A percentile compares a stretch with the other conserved stretches of the same genome.
phyloP scores from a whole-genome alignment of 148 eudicot genomes.

The Selenicereus undatus region DNA sequence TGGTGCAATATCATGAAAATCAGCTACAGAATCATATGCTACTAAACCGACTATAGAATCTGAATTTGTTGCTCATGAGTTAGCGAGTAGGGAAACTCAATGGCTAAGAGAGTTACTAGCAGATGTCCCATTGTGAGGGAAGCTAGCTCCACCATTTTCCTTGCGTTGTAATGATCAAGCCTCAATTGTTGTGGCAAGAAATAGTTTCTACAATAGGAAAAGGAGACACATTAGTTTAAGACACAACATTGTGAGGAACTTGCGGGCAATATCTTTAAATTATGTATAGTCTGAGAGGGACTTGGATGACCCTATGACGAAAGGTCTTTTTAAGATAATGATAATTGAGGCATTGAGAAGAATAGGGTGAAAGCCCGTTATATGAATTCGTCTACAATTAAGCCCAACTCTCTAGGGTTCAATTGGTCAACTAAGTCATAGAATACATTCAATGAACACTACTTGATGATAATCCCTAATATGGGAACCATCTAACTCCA shows the following conservation, averaged over 20 bases:
- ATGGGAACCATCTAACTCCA: no score
- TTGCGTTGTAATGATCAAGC: conserved; percentile 5
- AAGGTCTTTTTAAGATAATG: not conserved
- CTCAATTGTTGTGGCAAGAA: conserved; percentile 4
- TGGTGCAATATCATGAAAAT: no score
- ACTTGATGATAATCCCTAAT: no score
- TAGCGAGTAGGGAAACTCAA: not conserved
- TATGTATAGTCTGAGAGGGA: not conserved
- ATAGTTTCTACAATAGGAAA: not conserved
- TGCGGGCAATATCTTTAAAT: not conserved
- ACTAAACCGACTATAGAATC: no score
- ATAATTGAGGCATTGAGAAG: not conserved
- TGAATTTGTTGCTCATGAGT: conserved; percentile 9
- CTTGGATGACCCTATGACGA: conserved; percentile 7
- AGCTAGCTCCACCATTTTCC: not conserved
- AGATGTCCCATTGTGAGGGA: no score
- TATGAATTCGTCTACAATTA: no score
- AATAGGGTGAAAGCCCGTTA: not conserved
- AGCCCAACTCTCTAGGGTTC: no score
- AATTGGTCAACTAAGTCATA: no score
- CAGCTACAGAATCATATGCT: no score
- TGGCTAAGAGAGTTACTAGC: not conserved
- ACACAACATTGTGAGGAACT: not conserved
- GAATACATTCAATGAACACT: no score
- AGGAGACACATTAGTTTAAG: conserved; percentile 4